These are phyloP conservation scores for Didymellaceae sp. DNA, from an alignment of 2,329 filamentous ascomycete genomes.

Conservation along the genomic window DNA sequence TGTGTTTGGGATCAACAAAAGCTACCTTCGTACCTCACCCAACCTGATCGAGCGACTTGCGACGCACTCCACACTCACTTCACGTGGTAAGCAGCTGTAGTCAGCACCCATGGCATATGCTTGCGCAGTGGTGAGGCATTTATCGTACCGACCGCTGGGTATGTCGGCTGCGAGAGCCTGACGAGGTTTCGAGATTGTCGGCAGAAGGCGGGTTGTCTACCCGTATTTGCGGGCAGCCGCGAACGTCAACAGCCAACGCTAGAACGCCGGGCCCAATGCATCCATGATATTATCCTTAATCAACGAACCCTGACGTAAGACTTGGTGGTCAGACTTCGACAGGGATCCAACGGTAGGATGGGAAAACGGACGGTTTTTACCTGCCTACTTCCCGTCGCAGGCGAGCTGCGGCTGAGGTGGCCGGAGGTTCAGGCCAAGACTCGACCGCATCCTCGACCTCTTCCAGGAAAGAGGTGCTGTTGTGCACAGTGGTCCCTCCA, in stretches of 20 bases:
- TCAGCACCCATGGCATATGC: not conserved
- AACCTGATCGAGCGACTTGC: too few relatives aligned
- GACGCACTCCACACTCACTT: not conserved
- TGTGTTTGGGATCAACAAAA: constrained; percentile 9
- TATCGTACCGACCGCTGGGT: constrained; percentile 12
- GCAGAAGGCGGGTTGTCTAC: constrained; percentile 9
- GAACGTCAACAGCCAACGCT: constrained; percentile 6
- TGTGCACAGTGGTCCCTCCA: constrained; percentile 87
- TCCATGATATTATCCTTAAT: not conserved
- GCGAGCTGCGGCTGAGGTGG: constrained; percentile 63
- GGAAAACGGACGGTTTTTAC: too few relatives aligned
- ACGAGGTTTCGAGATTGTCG: constrained; percentile 13
- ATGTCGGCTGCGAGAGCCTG: constrained; percentile 8
- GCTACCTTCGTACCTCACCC: too few relatives aligned
- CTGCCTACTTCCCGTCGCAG: constrained; percentile 67
- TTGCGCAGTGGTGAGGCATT: constrained; percentile 20
- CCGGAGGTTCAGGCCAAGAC: constrained; percentile 75
- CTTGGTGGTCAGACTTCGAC: too few relatives aligned
- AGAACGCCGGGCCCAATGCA: constrained; percentile 4
- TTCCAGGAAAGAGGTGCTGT: constrained; percentile 84
- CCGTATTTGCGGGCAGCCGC: constrained; percentile 11
- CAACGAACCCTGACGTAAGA: not conserved
- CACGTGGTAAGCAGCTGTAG: not conserved
- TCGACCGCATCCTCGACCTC: constrained; percentile 89
- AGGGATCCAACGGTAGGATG: too few relatives aligned